Conservation (phyloP, 2,329 filamentous ascomycete species). For the Colletotrichum sublineola region DNA sequence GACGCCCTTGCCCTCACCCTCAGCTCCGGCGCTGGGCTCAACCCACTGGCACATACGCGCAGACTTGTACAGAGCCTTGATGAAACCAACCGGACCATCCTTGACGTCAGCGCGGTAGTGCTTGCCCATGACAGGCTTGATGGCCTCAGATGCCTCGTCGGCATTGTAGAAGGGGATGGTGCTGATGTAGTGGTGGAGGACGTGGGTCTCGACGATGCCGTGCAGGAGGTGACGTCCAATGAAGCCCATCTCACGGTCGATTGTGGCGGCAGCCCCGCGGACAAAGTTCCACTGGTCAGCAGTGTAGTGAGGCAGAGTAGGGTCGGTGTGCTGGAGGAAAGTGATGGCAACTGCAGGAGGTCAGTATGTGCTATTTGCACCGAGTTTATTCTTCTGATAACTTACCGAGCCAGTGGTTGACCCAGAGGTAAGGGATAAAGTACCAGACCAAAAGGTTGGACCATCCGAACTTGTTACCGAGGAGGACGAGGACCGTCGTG, state of each 20-base stretch:
- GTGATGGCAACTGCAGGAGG: conserved; percentile 90
- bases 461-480: conserved; percentile 85
- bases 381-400: conserved; percentile 44
- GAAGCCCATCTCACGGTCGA: conserved; percentile 97
- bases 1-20: conserved; percentile 85
- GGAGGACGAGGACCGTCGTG: conserved; percentile 71
- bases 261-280: conserved; percentile 93
- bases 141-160: conserved; percentile 65
- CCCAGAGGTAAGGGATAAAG: conserved; percentile 94
- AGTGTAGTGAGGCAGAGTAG: conserved; percentile 91
- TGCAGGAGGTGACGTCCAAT: conserved; percentile 91
- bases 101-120: conserved; percentile 90
- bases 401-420: conserved; percentile 98
- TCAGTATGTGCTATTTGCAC: neutral
- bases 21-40: conserved; percentile 86
- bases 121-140: conserved; percentile 89
- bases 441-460: conserved; percentile 95
- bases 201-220: conserved; percentile 97
- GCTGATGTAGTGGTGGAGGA: conserved; percentile 97
- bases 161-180: conserved; percentile 89
- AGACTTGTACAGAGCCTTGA: conserved; percentile 84
- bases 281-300: conserved; percentile 91
- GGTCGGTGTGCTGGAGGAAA: conserved; percentile 97
- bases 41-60: conserved; percentile 96
- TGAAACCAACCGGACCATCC: conserved; percentile 85